A percentile compares a stretch with the other conserved stretches of the same genome.
These are phyloP conservation scores for Diplodia seriata DNA, from an alignment of 2,329 filamentous ascomycete species.

Conservation along the genomic window DNA sequence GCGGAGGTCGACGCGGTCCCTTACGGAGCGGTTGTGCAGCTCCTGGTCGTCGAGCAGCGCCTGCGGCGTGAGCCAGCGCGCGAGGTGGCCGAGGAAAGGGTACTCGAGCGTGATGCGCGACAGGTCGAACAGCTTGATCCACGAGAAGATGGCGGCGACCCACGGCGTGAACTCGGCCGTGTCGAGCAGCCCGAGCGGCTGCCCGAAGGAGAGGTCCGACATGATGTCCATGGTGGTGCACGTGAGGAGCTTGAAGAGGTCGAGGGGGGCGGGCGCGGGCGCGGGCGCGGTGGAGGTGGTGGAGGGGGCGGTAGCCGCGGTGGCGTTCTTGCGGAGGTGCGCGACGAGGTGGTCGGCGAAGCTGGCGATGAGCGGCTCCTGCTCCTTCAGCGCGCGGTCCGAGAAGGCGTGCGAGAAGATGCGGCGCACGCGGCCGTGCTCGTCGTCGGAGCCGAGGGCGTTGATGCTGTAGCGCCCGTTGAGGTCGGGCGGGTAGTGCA, in stretches of 20 bases:
- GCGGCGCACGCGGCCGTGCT: constrained; percentile 49
- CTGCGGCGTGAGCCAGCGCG: background rate
- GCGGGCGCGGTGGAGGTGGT: too few relatives aligned
- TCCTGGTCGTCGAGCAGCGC: background rate
- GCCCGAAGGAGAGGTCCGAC: constrained; percentile 41
- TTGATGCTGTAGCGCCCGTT: background rate
- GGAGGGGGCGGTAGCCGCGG: background rate
- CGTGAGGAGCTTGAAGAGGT: background rate
- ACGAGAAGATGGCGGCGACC: background rate
- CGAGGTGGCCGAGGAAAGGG: background rate
- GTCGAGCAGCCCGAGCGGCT: constrained; percentile 40
- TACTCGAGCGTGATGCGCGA: background rate
- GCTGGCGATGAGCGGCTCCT: background rate
- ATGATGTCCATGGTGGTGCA: constrained; percentile 3
- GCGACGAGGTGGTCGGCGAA: constrained; percentile 41
- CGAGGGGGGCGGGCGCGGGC: background rate
- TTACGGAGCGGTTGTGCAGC: background rate
- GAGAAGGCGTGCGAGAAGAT: constrained; percentile 51
- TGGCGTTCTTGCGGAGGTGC: background rate
- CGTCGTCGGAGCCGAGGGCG: background rate
- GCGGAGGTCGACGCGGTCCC: background rate
- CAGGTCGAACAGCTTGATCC: background rate
- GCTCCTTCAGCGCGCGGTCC: constrained; percentile 41
- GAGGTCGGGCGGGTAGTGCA: background rate
- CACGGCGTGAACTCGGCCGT: background rate